A percentile compares a stretch with the other conserved stretches of the same genome.
These are phyloP conservation scores for Fusarium sp. DNA, from an alignment of 2,329 filamentous ascomycete species.

Conservation along the genomic window DNA sequence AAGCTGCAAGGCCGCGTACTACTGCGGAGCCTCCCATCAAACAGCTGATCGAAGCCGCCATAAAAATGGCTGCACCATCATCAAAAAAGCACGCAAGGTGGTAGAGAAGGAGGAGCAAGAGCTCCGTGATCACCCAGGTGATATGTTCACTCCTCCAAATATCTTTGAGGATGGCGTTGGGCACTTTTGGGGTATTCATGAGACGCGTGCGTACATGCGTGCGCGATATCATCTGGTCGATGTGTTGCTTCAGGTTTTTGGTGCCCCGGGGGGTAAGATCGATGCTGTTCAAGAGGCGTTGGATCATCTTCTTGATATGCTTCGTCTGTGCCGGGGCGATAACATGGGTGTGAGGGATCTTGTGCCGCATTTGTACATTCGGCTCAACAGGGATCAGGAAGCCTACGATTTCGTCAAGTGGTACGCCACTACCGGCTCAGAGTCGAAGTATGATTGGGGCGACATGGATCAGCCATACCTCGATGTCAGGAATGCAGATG, in stretches of 20 bases:
- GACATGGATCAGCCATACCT: conserved; percentile 43
- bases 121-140: conserved; percentile 49
- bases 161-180: conserved; percentile 55
- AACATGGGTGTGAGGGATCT: conserved; percentile 57
- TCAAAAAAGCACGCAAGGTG: conserved; percentile 48
- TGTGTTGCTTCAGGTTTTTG: conserved; percentile 44
- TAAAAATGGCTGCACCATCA: conserved; percentile 53
- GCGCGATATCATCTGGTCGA: conserved; percentile 48
- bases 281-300: conserved; percentile 50
- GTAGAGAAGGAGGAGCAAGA: conserved; percentile 52
- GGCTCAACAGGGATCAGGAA: conserved; percentile 63
- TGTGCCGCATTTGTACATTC: conserved; percentile 57
- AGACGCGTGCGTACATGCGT: conserved; percentile 60
- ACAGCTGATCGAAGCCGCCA: conserved; percentile 51
- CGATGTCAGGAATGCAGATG: conserved; percentile 54
- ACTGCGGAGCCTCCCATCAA: conserved; percentile 61
- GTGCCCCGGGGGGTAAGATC: conserved; percentile 46
- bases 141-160: conserved; percentile 46
- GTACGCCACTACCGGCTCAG: conserved; percentile 38
- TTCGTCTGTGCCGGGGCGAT: conserved; percentile 58
- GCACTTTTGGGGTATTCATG: conserved; percentile 56
- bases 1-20: conserved; percentile 57
- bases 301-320: conserved; percentile 56
- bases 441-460: conserved; percentile 34
- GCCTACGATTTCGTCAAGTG: conserved; percentile 59